These are phyloP conservation scores for Cyberlindnera sargentensis DNA, from an alignment of 805 yeast genomes.

Conservation along the genomic window DNA sequence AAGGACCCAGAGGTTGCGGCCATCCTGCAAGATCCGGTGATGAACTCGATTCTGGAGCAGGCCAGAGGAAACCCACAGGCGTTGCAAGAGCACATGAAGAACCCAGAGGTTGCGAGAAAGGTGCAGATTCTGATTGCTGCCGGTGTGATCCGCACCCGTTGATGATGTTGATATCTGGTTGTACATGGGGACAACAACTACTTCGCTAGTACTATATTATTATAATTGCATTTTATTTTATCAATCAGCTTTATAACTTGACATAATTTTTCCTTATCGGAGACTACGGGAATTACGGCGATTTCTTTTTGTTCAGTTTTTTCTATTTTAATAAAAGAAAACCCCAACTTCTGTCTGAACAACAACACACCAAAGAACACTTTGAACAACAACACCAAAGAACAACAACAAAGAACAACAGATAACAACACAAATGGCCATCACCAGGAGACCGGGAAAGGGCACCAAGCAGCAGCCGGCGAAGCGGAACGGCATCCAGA, in stretches of 20 bases:
- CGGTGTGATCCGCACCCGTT: constrained; percentile 88
- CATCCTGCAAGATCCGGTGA: constrained; percentile 88
- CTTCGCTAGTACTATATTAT: background rate
- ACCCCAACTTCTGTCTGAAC: no score
- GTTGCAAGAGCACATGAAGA: constrained; percentile 93
- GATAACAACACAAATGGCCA: constrained; percentile 44
- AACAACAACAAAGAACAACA: background rate
- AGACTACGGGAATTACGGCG: no score
- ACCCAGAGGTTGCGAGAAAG: constrained; percentile 87
- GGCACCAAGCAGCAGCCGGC: constrained; percentile 44
- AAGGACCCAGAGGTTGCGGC: constrained; percentile 92
- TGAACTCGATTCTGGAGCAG: constrained; percentile 91
- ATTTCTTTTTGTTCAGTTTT: no score
- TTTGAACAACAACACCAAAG: no score
- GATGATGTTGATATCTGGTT: background rate
- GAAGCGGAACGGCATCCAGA: constrained; percentile 57
- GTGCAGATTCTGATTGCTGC: constrained; percentile 88
- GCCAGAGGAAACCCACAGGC: constrained; percentile 96
- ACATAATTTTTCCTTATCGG: no score
- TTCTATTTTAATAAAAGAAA: no score
- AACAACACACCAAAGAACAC: no score
- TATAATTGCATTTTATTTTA: background rate
- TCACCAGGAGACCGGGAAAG: constrained; percentile 68
- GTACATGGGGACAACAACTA: background rate
- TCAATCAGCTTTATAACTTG: background rate